A percentile compares a stretch with the other conserved stretches of the same genome.
These are phyloP conservation scores for Microbotryum scabiosae DNA, from an alignment of 1,284 basidiomycete species.

Conservation along the genomic window DNA sequence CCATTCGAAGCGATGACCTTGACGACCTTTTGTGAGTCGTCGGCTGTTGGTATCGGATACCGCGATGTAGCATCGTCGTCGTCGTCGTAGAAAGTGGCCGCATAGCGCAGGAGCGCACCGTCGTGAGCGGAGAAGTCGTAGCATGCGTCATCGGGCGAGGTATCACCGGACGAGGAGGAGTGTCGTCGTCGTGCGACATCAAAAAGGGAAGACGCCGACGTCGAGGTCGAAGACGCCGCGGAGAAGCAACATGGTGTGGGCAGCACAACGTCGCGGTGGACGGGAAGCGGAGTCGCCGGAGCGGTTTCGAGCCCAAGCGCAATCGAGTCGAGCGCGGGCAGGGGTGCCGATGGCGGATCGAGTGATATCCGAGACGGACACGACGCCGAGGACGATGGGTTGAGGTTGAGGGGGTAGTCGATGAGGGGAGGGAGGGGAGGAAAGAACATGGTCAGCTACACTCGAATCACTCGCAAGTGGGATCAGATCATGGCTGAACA, in stretches of 20 bases:
- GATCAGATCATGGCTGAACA: not conserved
- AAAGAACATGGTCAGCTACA: slow-evolving; percentile 3
- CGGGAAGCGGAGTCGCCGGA: no score
- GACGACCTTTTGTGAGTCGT: slow-evolving; percentile 84
- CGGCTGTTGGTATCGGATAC: slow-evolving; percentile 3
- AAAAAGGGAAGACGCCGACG: no score
- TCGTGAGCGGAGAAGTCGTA: not conserved
- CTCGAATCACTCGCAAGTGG: not conserved
- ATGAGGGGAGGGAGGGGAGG: not conserved
- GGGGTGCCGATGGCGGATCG: not conserved
- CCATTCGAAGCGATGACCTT: slow-evolving; percentile 92
- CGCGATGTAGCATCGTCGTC: not conserved
- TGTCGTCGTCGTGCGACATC: not conserved
- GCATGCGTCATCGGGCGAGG: not conserved
- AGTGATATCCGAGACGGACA: slow-evolving; percentile 1
- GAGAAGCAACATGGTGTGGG: no score
- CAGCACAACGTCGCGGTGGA: no score
- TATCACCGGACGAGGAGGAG: not conserved
- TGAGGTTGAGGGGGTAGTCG: slow-evolving; percentile 10
- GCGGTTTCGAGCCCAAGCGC: no score
- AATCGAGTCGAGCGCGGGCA: no score
- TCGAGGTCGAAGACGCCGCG: no score
- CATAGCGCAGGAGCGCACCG: not conserved
- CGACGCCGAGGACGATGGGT: slow-evolving; percentile 1
- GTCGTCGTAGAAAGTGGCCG: not conserved